These are phyloP conservation scores for Rhizophagus clarus DNA, from an alignment of 192 early-diverging fungal genomes.

Conservation along the genomic window DNA sequence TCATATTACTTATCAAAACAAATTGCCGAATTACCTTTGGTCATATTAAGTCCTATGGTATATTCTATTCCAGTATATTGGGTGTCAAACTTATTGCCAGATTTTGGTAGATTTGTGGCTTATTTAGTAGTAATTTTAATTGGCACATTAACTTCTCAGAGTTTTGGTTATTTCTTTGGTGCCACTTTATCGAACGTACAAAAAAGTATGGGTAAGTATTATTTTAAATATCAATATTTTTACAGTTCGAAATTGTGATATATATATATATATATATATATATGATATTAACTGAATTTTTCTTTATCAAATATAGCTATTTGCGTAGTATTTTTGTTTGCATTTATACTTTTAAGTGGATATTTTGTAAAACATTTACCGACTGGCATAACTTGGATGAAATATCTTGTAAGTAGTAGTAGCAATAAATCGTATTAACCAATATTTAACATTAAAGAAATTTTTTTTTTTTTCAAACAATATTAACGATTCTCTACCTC, in stretches of 20 bases:
- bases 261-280: no score
- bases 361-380: slow-evolving; percentile 14
- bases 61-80: slow-evolving; percentile 9
- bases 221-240: neutral
- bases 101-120: slow-evolving; percentile 9
- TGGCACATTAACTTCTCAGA: neutral
- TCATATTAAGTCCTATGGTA: neutral
- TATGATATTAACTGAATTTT: neutral
- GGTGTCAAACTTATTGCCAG: neutral
- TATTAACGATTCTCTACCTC: neutral
- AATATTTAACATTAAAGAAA: neutral
- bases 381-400: neutral
- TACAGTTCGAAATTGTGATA: no score
- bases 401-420: slow-evolving; percentile 8
- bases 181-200: slow-evolving; percentile 9
- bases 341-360: slow-evolving; percentile 14
- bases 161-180: slow-evolving; percentile 25
- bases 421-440: neutral
- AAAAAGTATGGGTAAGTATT: neutral
- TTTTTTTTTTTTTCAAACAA: no score
- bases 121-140: neutral
- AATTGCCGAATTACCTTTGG: no score
- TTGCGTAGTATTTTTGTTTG: slow-evolving; percentile 4
- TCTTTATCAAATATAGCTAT: neutral
- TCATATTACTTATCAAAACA: no score